Percentiles rank a stretch among this genome's conserved stretches.
phyloP scores from a whole-genome alignment of 768 basidiomycete species.

The Podaxis sp. region DNA sequence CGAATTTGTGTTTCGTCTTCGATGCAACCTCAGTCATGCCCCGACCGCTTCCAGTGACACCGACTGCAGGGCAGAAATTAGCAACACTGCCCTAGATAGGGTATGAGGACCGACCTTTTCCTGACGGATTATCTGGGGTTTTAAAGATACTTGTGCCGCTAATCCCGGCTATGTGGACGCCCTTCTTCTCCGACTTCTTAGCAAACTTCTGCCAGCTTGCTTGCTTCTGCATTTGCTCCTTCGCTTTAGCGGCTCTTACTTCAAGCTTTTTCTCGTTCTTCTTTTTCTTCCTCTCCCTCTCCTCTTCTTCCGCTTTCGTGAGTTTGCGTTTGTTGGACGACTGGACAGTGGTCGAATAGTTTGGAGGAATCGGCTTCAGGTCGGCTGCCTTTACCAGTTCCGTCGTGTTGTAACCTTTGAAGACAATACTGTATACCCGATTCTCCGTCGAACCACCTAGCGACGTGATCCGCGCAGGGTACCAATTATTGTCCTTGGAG shows the following conservation, averaged over 20 bases:
- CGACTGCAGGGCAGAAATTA: conserved; percentile 50
- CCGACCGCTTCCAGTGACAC: conserved; percentile 89
- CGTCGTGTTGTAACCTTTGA: conserved; percentile 90
- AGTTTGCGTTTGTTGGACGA: conserved; percentile 74
- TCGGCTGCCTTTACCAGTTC: conserved; percentile 76
- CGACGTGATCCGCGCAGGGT: conserved; percentile 85
- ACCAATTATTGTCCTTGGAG: conserved; percentile 81
- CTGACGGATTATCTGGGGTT: conserved; percentile 89
- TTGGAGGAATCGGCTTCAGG: conserved; percentile 67
- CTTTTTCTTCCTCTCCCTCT: conserved; percentile 88
- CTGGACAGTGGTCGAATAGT: conserved; percentile 44
- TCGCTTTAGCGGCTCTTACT: conserved; percentile 78
- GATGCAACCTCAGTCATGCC: conserved; percentile 80
- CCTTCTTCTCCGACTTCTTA: conserved; percentile 93
- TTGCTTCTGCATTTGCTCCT: conserved; percentile 84
- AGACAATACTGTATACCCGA: conserved; percentile 85
- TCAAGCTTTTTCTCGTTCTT: conserved; percentile 95
- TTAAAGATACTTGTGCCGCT: conserved; percentile 92
- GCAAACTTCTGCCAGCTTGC: conserved; percentile 93
- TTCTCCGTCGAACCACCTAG: conserved; percentile 82
- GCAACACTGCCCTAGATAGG: conserved; percentile 17
- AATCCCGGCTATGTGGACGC: conserved; percentile 85
- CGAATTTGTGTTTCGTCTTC: conserved; percentile 77
- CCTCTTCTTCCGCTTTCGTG: conserved; percentile 79
- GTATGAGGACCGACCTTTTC: conserved; percentile 59